phyloP scores from a whole-genome alignment of 306 rosid species.

The Ceratonia siliqua region DNA sequence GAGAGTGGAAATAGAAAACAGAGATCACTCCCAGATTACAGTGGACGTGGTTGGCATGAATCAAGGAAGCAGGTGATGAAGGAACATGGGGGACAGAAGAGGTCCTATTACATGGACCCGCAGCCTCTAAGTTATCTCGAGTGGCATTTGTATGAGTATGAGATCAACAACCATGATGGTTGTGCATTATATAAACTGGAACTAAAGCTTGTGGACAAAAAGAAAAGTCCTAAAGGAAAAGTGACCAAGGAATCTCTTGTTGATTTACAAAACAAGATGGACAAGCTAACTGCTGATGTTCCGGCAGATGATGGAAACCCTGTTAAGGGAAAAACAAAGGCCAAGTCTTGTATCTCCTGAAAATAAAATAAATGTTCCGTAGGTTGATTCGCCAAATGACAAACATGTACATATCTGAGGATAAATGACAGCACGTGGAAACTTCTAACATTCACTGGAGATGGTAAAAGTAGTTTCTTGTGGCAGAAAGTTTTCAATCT shows the following conservation, averaged over 20 bases:
- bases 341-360: constrained; percentile 43
- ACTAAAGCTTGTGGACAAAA: constrained; percentile 80
- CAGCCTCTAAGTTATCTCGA: constrained; percentile 76
- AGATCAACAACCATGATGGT: constrained; percentile 67
- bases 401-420: constrained; percentile 31
- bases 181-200: constrained; percentile 89
- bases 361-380: constrained; percentile 24
- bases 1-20: constrained; percentile 89
- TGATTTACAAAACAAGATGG: constrained; percentile 95
- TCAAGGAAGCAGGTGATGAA: constrained; percentile 96
- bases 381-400: constrained; percentile 20
- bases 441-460: constrained; percentile 18
- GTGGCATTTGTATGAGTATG: constrained; percentile 96
- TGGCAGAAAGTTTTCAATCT: constrained; percentile 19
- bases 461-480: constrained; percentile 23
- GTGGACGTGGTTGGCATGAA: constrained; percentile 97
- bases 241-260: constrained; percentile 70
- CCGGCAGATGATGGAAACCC: constrained; percentile 48
- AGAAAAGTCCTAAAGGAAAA: constrained; percentile 77
- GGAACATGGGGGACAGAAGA: constrained; percentile 86
- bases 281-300: constrained; percentile 77
- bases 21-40: constrained; percentile 86
- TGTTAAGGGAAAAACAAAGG: constrained; percentile 51
- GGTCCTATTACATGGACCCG: constrained; percentile 98
- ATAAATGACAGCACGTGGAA: constrained; percentile 22